phyloP scores from a whole-genome alignment of 306 rosid genomes.

The Echinosophora koreensis region DNA sequence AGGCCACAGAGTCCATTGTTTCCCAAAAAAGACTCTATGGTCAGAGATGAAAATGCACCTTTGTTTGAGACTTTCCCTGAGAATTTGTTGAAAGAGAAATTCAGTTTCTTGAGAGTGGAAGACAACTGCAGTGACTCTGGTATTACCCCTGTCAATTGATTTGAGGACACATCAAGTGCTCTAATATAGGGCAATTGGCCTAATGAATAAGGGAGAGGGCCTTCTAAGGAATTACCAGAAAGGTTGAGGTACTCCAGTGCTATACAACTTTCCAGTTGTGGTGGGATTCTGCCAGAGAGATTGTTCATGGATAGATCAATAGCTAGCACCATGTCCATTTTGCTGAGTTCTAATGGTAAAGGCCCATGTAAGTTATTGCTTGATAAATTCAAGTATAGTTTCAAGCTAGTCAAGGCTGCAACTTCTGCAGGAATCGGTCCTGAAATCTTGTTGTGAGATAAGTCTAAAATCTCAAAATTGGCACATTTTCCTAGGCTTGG shows the following conservation, averaged over 20 bases:
- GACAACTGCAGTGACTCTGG: slow-evolving; percentile 71
- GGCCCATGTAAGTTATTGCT: slow-evolving; percentile 69
- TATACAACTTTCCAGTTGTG: slow-evolving; percentile 84
- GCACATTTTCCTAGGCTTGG: slow-evolving; percentile 80
- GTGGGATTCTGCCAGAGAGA: slow-evolving; percentile 74
- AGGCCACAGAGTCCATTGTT: slow-evolving; percentile 73
- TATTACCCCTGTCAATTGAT: slow-evolving; percentile 67
- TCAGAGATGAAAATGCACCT: slow-evolving; percentile 73
- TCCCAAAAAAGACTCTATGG: slow-evolving; percentile 71
- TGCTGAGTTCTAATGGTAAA: slow-evolving; percentile 82
- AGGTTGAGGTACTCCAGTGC: slow-evolving; percentile 84
- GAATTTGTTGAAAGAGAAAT: slow-evolving; percentile 84
- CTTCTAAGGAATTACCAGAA: slow-evolving; percentile 71
- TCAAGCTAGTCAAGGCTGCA: slow-evolving; percentile 89
- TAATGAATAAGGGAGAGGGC: slow-evolving; percentile 73
- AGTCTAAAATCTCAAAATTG: slow-evolving; percentile 87
- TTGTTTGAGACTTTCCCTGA: slow-evolving; percentile 69
- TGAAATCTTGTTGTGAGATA: slow-evolving; percentile 73
- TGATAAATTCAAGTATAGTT: slow-evolving; percentile 82
- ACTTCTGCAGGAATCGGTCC: slow-evolving; percentile 84
- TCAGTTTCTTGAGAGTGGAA: slow-evolving; percentile 67
- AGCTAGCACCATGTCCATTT: slow-evolving; percentile 95
- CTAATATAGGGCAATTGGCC: slow-evolving; percentile 75
- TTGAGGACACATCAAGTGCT: slow-evolving; percentile 78
- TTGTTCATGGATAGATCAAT: slow-evolving; percentile 84